Conservation (phyloP, 2,329 filamentous ascomycete species). For the Neofusicoccum sp. region DNA sequence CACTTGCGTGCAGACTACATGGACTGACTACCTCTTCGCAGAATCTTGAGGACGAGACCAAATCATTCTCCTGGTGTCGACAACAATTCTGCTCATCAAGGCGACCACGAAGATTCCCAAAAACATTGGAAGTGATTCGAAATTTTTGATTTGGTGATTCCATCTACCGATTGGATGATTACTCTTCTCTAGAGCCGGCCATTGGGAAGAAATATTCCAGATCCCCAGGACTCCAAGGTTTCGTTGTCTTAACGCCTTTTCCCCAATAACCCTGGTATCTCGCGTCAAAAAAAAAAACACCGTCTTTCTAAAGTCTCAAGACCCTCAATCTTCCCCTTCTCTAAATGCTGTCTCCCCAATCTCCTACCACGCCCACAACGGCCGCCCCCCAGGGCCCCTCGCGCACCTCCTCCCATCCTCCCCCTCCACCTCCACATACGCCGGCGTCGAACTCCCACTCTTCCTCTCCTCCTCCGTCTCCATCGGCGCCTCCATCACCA, state of each 20-base stretch:
- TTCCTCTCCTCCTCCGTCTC: constrained; percentile 23
- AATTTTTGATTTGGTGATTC: neutral
- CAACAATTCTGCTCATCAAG: too few species aligned
- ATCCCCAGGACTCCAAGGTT: too few species aligned
- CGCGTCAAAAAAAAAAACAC: neutral
- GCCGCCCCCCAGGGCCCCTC: neutral
- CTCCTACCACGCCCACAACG: constrained; percentile 8
- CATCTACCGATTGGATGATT: neutral
- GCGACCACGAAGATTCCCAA: too few species aligned
- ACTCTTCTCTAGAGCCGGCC: neutral
- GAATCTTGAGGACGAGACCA: too few species aligned
- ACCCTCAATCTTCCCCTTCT: neutral
- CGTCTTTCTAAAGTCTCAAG: neutral
- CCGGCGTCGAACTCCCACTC: constrained; percentile 10
- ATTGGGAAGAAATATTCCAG: neutral
- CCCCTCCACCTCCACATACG: constrained; percentile 18
- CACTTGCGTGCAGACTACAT: too few species aligned
- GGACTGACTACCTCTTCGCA: too few species aligned
- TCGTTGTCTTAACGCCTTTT: neutral
- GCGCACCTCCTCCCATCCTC: constrained; percentile 12
- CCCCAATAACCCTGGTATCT: constrained; percentile 4
- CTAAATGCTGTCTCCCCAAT: neutral
- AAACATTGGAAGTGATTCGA: too few species aligned
- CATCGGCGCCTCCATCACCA: constrained; percentile 41
- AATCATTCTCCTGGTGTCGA: too few species aligned